A percentile compares a stretch with the other conserved stretches of the same genome.
phyloP scores from a whole-genome alignment of 768 basidiomycete species.

The Melanogaster broomeanus region DNA sequence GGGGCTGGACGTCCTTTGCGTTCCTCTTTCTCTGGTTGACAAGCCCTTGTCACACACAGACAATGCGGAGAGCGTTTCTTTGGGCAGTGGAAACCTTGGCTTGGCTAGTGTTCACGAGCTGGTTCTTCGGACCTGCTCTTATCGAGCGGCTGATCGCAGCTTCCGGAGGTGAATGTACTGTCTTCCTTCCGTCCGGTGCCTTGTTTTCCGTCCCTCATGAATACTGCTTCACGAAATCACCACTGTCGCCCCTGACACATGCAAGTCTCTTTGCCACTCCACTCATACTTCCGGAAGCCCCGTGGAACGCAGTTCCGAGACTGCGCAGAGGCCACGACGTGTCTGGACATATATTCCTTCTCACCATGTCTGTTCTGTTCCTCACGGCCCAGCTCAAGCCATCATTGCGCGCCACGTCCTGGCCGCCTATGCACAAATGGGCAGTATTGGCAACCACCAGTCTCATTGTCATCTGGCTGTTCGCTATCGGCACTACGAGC shows the following conservation, averaged over 20 bases:
- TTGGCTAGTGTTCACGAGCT: slow-evolving; percentile 77
- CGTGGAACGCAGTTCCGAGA: slow-evolving; percentile 56
- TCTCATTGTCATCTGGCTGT: slow-evolving; percentile 65
- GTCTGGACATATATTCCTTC: slow-evolving; percentile 90
- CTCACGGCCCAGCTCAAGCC: slow-evolving; percentile 72
- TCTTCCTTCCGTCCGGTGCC: slow-evolving; percentile 58
- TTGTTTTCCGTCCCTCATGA: slow-evolving; percentile 54
- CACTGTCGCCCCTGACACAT: slow-evolving; percentile 61
- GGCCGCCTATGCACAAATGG: slow-evolving; percentile 46
- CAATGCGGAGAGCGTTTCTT: slow-evolving; percentile 45
- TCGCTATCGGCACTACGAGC: slow-evolving; percentile 78
- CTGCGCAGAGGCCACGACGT: slow-evolving; percentile 87
- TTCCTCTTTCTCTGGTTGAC: slow-evolving; percentile 64
- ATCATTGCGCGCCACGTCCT: slow-evolving; percentile 44
- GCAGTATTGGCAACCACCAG: slow-evolving; percentile 48
- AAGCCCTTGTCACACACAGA: slow-evolving; percentile 47
- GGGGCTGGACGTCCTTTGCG: slow-evolving; percentile 84
- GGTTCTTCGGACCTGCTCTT: slow-evolving; percentile 88
- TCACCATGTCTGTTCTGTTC: slow-evolving; percentile 78
- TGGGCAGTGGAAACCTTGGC: slow-evolving; percentile 60
- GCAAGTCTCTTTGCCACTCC: slow-evolving; percentile 57
- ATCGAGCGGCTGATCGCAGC: slow-evolving; percentile 62
- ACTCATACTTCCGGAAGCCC: slow-evolving; percentile 37
- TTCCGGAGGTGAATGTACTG: slow-evolving; percentile 79
- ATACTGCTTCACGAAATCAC: slow-evolving; percentile 52